These are phyloP conservation scores for Diplodia corticola DNA, from an alignment of 2,329 filamentous ascomycete genomes.

Conservation along the genomic window DNA sequence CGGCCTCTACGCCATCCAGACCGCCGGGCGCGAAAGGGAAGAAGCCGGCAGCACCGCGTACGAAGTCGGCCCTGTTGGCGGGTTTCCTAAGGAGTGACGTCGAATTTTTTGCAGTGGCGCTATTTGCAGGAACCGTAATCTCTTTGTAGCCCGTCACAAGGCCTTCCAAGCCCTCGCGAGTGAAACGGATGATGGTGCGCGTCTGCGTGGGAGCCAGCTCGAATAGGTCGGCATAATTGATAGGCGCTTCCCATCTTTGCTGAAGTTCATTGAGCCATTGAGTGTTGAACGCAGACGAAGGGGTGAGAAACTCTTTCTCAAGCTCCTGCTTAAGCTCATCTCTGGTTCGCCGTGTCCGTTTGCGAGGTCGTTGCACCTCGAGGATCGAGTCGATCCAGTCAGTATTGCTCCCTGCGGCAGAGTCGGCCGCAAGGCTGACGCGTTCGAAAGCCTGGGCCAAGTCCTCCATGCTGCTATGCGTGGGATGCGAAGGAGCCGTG, in stretches of 20 bases:
- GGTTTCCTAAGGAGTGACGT: conserved; percentile 86
- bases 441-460: conserved; percentile 54
- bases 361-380: conserved; percentile 53
- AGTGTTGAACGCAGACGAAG: conserved; percentile 74
- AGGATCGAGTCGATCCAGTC: conserved; percentile 61
- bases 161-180: conserved; percentile 86
- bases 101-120: conserved; percentile 90
- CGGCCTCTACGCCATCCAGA: conserved; percentile 80
- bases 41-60: conserved; percentile 87
- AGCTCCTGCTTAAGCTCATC: conserved; percentile 69
- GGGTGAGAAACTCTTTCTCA: conserved; percentile 75
- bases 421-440: conserved; percentile 48
- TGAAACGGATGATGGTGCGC: conserved; percentile 90
- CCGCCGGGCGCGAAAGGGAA: conserved; percentile 93
- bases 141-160: conserved; percentile 91
- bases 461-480: conserved; percentile 33
- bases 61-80: conserved; percentile 83
- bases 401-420: conserved; percentile 25
- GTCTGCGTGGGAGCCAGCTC: conserved; percentile 87
- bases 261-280: conserved; percentile 89
- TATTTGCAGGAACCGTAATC: conserved; percentile 85
- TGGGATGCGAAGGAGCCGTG: not conserved
- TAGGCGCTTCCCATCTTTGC: conserved; percentile 81
- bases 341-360: conserved; percentile 55
- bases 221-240: conserved; percentile 82